A percentile compares a stretch with the other conserved stretches of the same genome.
Conservation (phyloP, 164 flowering plant species). For the Berberis vulgaris region DNA sequence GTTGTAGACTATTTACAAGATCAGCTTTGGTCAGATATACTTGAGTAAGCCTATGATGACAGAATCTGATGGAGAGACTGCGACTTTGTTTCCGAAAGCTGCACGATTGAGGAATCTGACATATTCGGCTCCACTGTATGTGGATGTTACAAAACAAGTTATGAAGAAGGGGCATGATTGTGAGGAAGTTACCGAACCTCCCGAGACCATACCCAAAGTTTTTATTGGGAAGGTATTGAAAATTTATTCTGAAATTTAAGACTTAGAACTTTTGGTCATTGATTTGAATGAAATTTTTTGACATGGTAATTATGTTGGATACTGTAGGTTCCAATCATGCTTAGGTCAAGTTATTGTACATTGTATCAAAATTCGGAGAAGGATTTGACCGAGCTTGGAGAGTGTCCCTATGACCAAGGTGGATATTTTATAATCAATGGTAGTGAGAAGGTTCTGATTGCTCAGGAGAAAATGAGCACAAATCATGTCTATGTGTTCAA, state of each 20-base stretch:
- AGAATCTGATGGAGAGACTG: conserved; percentile 97
- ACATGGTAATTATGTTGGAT: not conserved
- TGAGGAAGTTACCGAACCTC: conserved; percentile 92
- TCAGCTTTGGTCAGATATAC: conserved; percentile 91
- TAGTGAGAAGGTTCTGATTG: conserved; percentile 95
- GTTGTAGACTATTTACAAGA: conserved; percentile 94
- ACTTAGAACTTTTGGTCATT: not conserved
- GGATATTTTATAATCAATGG: conserved; percentile 98
- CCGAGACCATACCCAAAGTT: conserved; percentile 76
- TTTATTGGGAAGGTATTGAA: conserved; percentile 82
- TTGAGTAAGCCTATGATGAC: conserved; percentile 99
- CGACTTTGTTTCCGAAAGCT: conserved; percentile 92
- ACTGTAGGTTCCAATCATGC: conserved; percentile 92
- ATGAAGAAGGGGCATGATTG: conserved; percentile 95
- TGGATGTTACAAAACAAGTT: conserved; percentile 78
- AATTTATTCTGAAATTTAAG: not conserved
- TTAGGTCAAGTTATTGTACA: conserved; percentile 93
- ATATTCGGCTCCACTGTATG: conserved; percentile 93
- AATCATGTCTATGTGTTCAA: conserved; percentile 98
- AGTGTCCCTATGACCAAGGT: conserved; percentile 98
- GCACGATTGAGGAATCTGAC: conserved; percentile 93
- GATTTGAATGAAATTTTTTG: not conserved
- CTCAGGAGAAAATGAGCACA: conserved; percentile 99
- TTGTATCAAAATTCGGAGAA: conserved; percentile 85
- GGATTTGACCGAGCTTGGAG: conserved; percentile 97